Evolutionary conservation across 495 filamentous ascomycete species (phyloP), one percentile per base, ranked within the genome.

Genomic region (Annulohypoxylon bovei): DNA sequence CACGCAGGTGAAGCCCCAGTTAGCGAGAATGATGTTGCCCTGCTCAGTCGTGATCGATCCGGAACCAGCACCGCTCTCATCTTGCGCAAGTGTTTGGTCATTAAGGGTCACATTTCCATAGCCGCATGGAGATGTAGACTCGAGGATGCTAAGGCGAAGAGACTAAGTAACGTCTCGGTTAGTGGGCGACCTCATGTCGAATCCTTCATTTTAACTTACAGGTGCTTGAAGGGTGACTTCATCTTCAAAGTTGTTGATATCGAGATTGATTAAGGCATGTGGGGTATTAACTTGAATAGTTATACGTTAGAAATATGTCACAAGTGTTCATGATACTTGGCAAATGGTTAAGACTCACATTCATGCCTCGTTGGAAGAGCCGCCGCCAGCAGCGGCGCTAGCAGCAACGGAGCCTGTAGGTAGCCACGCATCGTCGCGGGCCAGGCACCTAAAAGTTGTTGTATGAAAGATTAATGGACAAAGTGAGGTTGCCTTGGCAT

Each of bases 1-100:
- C 16, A 82, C 74, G 60, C 85, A 87, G 23, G 67, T 76, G 27
- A 82, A 80, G 16, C 78, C 73, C 86, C 86, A 88, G 27, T 66
- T 71, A n/a, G 80, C 78, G 16, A 65, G 33, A 46, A 82, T 74
- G 32, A 57, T 62, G 46, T 49, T 69, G 0, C 66, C 75, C 12
- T 74, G 35, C 28, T 78, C 68, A 1, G 76, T 76, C 22, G 68
- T 62, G 27, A 81, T 59, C 6, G 73, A 54, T 12, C 79, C 77
- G 18, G 72, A 73, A 47, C 79, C 76, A 7, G 46, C 22, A 6
- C 79, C 76, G 60, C 72, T 73, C 37, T 74, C 70, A 46, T 77
- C 68, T 46, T 73, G 77, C 5, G 73, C 68, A 3, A 81, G 75
- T 8, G 78, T 69, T 44, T 75, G 68, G 18, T 74, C 79, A 54